A percentile compares a stretch with the other conserved stretches of the same genome.
These are phyloP conservation scores for Lasiodiplodia theobromae DNA, from an alignment of 2,329 filamentous ascomycete genomes.

Conservation along the genomic window DNA sequence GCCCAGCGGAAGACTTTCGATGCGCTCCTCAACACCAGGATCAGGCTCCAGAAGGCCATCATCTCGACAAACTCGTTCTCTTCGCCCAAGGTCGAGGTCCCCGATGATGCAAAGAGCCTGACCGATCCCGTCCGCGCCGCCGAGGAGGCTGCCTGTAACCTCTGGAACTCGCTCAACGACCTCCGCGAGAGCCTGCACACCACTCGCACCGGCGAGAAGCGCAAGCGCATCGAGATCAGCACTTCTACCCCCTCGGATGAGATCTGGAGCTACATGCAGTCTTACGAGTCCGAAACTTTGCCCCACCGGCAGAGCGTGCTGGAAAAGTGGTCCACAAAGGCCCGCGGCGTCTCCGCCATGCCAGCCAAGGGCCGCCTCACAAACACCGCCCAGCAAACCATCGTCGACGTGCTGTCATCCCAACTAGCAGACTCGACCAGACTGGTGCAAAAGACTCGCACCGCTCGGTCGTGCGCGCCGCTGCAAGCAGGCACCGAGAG, in stretches of 20 bases:
- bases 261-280: constrained; percentile 76
- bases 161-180: constrained; percentile 81
- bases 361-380: constrained; percentile 67
- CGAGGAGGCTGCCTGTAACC: constrained; percentile 81
- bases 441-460: constrained; percentile 71
- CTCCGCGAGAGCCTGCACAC: constrained; percentile 69
- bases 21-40: constrained; percentile 84
- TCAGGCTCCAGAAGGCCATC: constrained; percentile 90
- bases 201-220: constrained; percentile 65
- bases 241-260: constrained; percentile 65
- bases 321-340: constrained; percentile 90
- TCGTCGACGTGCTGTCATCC: constrained; percentile 72
- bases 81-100: constrained; percentile 37
- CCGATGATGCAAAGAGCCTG: constrained; percentile 47
- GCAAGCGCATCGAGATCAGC: constrained; percentile 60
- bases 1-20: constrained; percentile 87
- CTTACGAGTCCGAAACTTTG: constrained; percentile 66
- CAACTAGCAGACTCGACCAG: constrained; percentile 72
- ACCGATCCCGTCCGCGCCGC: constrained; percentile 71
- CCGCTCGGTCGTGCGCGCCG: constrained; percentile 79
- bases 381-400: constrained; percentile 64
- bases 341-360: constrained; percentile 66
- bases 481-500: constrained; percentile 67
- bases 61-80: constrained; percentile 79
- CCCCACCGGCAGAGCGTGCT: constrained; percentile 74